Conservation (phyloP, 2,329 filamentous ascomycete species). For the Onygenales sp. region DNA sequence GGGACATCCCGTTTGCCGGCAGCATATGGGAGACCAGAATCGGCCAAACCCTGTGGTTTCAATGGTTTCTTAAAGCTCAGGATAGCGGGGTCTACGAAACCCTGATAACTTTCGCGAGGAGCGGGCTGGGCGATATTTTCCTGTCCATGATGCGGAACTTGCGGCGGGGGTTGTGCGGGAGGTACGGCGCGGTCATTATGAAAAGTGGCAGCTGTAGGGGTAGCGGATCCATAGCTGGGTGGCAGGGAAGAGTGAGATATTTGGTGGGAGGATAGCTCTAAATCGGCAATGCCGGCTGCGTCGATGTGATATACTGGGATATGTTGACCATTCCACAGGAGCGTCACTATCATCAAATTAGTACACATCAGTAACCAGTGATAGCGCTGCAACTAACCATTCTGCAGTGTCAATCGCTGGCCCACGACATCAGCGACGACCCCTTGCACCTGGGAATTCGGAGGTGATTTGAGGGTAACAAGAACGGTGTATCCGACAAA, state of each 20-base stretch:
- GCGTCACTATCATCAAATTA: conserved; percentile 36
- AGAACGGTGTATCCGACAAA: conserved; percentile 70
- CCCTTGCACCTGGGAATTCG: conserved; percentile 57
- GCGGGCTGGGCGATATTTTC: conserved; percentile 14
- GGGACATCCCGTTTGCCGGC: conserved; percentile 10
- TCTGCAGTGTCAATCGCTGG: conserved; percentile 57
- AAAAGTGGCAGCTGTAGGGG: neutral
- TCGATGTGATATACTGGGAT: conserved; percentile 48
- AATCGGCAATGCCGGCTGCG: conserved; percentile 49
- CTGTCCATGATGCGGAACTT: conserved; percentile 4
- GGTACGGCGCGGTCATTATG: neutral
- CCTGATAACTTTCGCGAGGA: conserved; percentile 16
- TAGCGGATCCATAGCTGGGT: neutral
- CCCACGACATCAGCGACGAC: conserved; percentile 62
- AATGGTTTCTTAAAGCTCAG: conserved; percentile 50
- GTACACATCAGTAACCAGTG: neutral
- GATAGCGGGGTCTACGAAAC: conserved; percentile 75
- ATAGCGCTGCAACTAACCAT: conserved; percentile 47
- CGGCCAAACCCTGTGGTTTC: conserved; percentile 15
- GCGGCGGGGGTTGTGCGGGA: conserved; percentile 3
- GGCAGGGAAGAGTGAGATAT: conserved; percentile 3
- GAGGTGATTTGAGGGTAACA: conserved; percentile 60
- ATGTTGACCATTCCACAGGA: conserved; percentile 43
- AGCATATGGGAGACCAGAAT: conserved; percentile 1
- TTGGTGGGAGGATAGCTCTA: conserved; percentile 40